Percentiles rank a stretch among this genome's conserved stretches.
Conservation (phyloP, 2,329 filamentous ascomycete species). For the Phialophora tarda region DNA sequence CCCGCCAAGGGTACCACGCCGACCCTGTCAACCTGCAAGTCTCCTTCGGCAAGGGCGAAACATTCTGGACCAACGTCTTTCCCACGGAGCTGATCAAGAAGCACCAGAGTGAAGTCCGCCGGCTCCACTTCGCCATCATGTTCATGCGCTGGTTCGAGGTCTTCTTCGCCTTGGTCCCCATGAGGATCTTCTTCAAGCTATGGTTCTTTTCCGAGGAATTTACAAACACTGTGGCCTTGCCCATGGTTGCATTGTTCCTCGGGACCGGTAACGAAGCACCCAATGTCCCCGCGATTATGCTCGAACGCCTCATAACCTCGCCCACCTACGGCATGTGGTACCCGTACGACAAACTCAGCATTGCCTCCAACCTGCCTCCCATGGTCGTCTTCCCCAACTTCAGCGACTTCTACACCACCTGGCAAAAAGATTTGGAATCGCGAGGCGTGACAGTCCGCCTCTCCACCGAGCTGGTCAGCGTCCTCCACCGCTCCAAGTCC, state of each 20-base stretch:
- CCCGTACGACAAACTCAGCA: constrained; percentile 54
- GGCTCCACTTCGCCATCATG: constrained; percentile 61
- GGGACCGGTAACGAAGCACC: constrained; percentile 77
- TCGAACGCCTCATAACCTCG: constrained; percentile 65
- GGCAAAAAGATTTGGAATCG: constrained; percentile 58
- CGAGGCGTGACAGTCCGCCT: constrained; percentile 63
- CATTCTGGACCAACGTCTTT: constrained; percentile 68
- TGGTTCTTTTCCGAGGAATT: constrained; percentile 74
- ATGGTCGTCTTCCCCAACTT: constrained; percentile 68
- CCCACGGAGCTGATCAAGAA: constrained; percentile 61
- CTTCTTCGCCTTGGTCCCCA: constrained; percentile 62
- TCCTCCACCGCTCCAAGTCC: constrained; percentile 56
- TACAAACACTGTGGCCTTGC: constrained; percentile 71
- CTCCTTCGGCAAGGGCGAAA: constrained; percentile 64
- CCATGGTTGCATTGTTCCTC: constrained; percentile 74
- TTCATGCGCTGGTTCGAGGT: constrained; percentile 62
- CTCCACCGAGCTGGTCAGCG: constrained; percentile 58
- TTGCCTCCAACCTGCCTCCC: constrained; percentile 60
- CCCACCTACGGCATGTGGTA: constrained; percentile 67
- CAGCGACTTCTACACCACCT: constrained; percentile 62
- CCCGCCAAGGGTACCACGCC: constrained; percentile 61
- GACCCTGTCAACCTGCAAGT: constrained; percentile 65
- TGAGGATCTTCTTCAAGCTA: constrained; percentile 68
- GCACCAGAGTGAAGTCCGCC: constrained; percentile 61
- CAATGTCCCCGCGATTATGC: constrained; percentile 71